Percentiles rank a stretch among this genome's conserved stretches.
phyloP scores from a whole-genome alignment of 192 early-diverging fungal genomes.

The Entomortierella parvispora region DNA sequence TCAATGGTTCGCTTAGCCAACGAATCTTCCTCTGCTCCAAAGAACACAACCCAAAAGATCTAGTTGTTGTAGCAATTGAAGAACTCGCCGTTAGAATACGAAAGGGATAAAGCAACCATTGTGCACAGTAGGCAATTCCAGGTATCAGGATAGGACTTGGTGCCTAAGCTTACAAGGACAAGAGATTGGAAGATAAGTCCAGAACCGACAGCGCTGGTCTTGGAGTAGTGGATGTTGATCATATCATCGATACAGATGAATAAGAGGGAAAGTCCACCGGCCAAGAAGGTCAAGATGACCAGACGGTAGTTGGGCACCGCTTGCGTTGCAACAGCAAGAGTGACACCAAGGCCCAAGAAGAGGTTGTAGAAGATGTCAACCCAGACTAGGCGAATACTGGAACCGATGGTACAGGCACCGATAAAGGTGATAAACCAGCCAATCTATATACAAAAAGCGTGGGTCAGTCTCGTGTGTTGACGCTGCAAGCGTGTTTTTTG shows the following conservation, averaged over 20 bases:
- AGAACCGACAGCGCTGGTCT: conserved; percentile 32
- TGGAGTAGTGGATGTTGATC: not conserved
- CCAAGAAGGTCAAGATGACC: conserved; percentile 42
- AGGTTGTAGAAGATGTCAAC: conserved; percentile 58
- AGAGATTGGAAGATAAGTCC: conserved; percentile 52
- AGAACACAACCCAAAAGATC: conserved; percentile 75
- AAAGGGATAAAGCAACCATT: conserved; percentile 13
- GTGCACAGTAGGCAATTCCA: too few species aligned
- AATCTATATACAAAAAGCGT: conserved; percentile 31
- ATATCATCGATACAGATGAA: conserved; percentile 4
- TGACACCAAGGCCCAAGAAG: conserved; percentile 15
- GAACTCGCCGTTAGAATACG: conserved; percentile 18
- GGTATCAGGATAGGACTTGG: too few species aligned
- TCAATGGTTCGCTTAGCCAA: conserved; percentile 44
- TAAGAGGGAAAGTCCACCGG: conserved; percentile 12
- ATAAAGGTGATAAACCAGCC: conserved; percentile 61
- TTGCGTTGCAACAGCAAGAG: conserved; percentile 9
- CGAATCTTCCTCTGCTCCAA: conserved; percentile 73
- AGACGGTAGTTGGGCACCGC: not conserved
- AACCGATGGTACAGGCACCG: conserved; percentile 28
- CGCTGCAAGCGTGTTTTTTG: not conserved
- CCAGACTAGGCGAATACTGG: conserved; percentile 31
- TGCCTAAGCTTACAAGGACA: conserved; percentile 37
- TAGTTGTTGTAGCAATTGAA: conserved; percentile 38
- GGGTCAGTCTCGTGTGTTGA: not conserved